A percentile compares a stretch with the other conserved stretches of the same genome.
phyloP scores from a whole-genome alignment of 768 basidiomycete species.

The Tulasnella sp. region DNA sequence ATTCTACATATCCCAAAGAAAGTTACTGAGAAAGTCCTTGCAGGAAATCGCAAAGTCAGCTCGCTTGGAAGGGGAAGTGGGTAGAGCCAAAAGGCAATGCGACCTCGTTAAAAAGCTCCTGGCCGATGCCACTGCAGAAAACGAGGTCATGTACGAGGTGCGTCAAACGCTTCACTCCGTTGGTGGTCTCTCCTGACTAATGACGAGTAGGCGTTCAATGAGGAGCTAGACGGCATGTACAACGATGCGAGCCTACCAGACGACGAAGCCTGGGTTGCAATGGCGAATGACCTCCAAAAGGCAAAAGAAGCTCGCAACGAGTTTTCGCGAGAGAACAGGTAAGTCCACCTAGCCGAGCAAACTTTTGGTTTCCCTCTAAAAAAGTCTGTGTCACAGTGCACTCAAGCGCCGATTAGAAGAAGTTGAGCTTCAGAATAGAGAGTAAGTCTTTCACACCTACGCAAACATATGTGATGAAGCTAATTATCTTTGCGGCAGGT shows the following conservation, averaged over 20 bases:
- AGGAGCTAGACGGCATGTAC: conserved; percentile 90
- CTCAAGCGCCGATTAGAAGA: conserved; percentile 72
- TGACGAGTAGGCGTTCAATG: conserved; percentile 78
- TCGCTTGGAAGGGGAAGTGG: conserved; percentile 64
- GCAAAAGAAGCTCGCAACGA: conserved; percentile 78
- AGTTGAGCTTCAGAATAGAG: conserved; percentile 73
- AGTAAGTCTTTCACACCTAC: conserved; percentile 46
- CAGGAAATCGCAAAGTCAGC: conserved; percentile 70
- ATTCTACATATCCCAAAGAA: neutral
- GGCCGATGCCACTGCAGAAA: conserved; percentile 77
- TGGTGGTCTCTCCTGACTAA: neutral
- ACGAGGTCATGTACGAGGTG: conserved; percentile 93
- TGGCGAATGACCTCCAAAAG: conserved; percentile 69
- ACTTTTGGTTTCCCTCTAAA: neutral
- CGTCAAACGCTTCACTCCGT: conserved; percentile 31
- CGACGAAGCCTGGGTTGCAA: conserved; percentile 79
- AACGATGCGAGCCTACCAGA: conserved; percentile 80
- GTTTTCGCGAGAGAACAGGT: conserved; percentile 81
- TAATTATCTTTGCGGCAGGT: conserved; percentile 51
- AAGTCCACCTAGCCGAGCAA: conserved; percentile 45
- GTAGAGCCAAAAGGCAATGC: conserved; percentile 70
- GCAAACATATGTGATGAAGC: conserved; percentile 4
- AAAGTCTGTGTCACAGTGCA: conserved; percentile 24
- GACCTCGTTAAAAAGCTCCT: conserved; percentile 79
- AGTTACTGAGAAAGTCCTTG: neutral